Percentiles rank a stretch among this genome's conserved stretches.
These are phyloP conservation scores for Perkinsela sp. DNA, from an alignment of 208 protist genomes.

Conservation along the genomic window DNA sequence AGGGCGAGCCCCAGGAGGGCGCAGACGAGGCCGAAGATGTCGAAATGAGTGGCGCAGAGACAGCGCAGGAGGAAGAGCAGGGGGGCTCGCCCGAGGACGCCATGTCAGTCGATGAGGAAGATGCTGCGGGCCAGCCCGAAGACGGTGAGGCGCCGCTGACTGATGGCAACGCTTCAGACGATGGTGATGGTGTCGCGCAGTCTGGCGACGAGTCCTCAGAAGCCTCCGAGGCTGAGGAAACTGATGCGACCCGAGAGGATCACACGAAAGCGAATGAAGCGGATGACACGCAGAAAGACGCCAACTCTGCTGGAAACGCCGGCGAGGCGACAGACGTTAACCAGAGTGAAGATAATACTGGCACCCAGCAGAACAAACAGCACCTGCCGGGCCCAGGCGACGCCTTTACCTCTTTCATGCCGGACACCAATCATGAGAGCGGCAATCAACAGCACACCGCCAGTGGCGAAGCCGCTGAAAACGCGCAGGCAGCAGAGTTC, in stretches of 20 bases:
- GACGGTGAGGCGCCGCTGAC: conserved; percentile 45
- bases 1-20: conserved; percentile 18
- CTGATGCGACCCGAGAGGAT: too few species aligned
- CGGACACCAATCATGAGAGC: conserved; percentile 5
- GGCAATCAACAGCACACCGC: conserved; percentile 7
- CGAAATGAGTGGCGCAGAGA: conserved; percentile 9
- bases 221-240: conserved; percentile 4
- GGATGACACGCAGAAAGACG: conserved; percentile 10
- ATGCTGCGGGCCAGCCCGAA: conserved; percentile 48
- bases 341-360: conserved; percentile 8
- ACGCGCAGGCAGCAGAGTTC: conserved; percentile 9
- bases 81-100: conserved; percentile 6
- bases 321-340: conserved; percentile 8
- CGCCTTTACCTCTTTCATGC: neutral
- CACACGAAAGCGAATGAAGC: too few species aligned
- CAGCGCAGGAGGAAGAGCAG: conserved; percentile 5
- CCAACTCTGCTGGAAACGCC: conserved; percentile 7
- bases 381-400: conserved; percentile 7
- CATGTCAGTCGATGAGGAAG: conserved; percentile 7
- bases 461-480: conserved; percentile 8
- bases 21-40: conserved; percentile 51
- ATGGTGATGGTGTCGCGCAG: too few species aligned
- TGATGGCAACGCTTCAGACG: conserved; percentile 17
- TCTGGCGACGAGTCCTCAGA: conserved; percentile 2
- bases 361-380: conserved; percentile 3